phyloP scores from a whole-genome alignment of 768 basidiomycete genomes.

The Mycena latifolia region DNA sequence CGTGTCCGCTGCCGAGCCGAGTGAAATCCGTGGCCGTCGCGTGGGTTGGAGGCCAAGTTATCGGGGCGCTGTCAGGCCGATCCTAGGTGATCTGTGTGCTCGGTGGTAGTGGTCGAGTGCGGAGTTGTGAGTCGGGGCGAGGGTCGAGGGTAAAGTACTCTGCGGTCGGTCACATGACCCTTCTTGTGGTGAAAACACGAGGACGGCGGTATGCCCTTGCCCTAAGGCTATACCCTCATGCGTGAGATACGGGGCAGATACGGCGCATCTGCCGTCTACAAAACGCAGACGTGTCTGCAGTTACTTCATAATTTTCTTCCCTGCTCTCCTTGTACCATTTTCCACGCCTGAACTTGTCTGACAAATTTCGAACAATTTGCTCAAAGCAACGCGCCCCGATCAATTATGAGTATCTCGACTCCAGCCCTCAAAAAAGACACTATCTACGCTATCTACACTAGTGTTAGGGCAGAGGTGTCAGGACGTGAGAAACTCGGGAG shows the following conservation, averaged over 20 bases:
- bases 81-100: conserved; percentile 36
- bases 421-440: no score
- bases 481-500: conserved; percentile 30
- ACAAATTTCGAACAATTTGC: no score
- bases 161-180: conserved; percentile 4
- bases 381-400: no score
- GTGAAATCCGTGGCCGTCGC: conserved; percentile 44
- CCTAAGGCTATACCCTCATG: not conserved
- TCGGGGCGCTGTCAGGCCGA: conserved; percentile 47
- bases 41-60: conserved; percentile 21
- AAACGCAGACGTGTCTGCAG: conserved; percentile 8
- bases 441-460: no score
- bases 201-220: no score
- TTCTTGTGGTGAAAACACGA: not conserved
- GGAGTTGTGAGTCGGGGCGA: not conserved
- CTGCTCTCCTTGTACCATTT: no score
- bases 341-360: no score
- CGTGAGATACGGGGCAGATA: conserved; percentile 2
- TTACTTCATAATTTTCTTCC: no score
- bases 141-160: not conserved
- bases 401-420: no score
- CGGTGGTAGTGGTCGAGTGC: not conserved
- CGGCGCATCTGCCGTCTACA: conserved; percentile 23
- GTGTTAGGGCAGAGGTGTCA: not conserved
- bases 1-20: conserved; percentile 55